Evolutionary conservation across 2,329 filamentous ascomycete species (phyloP).

Genomic region (Coniochaeta sp.): DNA sequence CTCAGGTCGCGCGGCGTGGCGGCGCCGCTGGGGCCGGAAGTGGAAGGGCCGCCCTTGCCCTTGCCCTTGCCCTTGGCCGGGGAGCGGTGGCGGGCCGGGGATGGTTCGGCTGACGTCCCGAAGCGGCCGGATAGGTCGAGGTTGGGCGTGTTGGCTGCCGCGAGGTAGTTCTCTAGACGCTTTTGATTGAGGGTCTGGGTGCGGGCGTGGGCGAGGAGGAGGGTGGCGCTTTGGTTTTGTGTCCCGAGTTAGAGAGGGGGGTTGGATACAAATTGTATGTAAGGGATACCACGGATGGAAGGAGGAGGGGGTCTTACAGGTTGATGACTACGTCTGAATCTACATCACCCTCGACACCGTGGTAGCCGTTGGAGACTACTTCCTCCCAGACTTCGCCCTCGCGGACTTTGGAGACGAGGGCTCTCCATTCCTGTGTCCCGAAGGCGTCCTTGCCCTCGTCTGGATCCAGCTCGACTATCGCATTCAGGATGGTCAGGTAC

Average conservation of each 20-base stretch:
- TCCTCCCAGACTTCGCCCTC: constrained; percentile 94
- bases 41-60: constrained; percentile 23
- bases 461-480: constrained; percentile 78
- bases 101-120: constrained; percentile 28
- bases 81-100: constrained; percentile 32
- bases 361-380: constrained; percentile 79
- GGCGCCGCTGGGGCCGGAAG: constrained; percentile 48
- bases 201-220: constrained; percentile 83
- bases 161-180: constrained; percentile 81
- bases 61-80: constrained; percentile 35
- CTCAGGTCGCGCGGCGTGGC: constrained; percentile 80
- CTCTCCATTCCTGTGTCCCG: constrained; percentile 78
- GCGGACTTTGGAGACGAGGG: constrained; percentile 73
- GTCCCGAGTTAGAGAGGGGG: constrained; percentile 14
- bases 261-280: no score
- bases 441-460: constrained; percentile 88
- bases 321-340: constrained; percentile 93
- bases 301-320: constrained; percentile 45
- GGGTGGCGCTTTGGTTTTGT: constrained; percentile 71
- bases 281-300: not conserved
- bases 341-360: constrained; percentile 80
- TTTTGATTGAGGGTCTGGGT: constrained; percentile 80
- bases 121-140: constrained; percentile 65
- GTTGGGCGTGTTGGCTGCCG: constrained; percentile 64
- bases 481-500: constrained; percentile 89